A percentile compares a stretch with the other conserved stretches of the same genome.
These are phyloP conservation scores for Globisporangium nunn DNA, from an alignment of 352 stramenopile genomes.

Conservation along the genomic window DNA sequence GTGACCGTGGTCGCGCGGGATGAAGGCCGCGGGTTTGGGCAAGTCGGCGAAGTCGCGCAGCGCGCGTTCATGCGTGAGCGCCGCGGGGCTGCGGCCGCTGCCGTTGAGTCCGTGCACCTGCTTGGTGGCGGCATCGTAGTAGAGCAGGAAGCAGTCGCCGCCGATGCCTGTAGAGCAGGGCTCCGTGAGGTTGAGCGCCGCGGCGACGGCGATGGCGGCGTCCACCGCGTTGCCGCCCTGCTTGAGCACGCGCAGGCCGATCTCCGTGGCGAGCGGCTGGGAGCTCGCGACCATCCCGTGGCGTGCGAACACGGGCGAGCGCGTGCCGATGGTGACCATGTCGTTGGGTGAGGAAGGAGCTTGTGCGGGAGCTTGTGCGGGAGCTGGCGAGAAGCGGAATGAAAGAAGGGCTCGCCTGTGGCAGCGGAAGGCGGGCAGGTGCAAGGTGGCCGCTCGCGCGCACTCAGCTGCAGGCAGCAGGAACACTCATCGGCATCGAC, in stretches of 20 bases:
- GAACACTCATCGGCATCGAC: too few species aligned
- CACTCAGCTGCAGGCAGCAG: constrained; percentile 3
- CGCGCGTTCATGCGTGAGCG: constrained; percentile 77
- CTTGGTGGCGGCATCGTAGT: constrained; percentile 85
- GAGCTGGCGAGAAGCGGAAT: not conserved
- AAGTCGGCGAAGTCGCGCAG: constrained; percentile 28
- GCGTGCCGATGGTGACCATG: constrained; percentile 53
- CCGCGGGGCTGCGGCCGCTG: constrained; percentile 78
- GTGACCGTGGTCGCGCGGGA: constrained; percentile 56
- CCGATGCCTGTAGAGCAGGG: constrained; percentile 77
- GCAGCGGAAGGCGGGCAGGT: not conserved
- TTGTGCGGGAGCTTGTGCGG: not conserved
- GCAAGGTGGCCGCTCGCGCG: constrained; percentile 3
- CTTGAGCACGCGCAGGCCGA: constrained; percentile 87
- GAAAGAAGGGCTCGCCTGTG: not conserved
- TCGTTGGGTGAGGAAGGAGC: not conserved
- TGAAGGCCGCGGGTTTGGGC: constrained; percentile 19
- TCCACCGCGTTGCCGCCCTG: constrained; percentile 93
- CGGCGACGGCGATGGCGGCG: constrained; percentile 63
- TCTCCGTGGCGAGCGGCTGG: constrained; percentile 91
- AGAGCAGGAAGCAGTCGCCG: constrained; percentile 95
- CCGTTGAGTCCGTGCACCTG: constrained; percentile 90
- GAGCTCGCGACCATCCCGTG: constrained; percentile 91
- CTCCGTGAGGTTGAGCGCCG: constrained; percentile 56
- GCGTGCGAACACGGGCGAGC: constrained; percentile 85